Percentiles rank a stretch among this genome's conserved stretches.
Conservation (phyloP, 495 filamentous ascomycete species). For the Hypoxylon intermedium region DNA sequence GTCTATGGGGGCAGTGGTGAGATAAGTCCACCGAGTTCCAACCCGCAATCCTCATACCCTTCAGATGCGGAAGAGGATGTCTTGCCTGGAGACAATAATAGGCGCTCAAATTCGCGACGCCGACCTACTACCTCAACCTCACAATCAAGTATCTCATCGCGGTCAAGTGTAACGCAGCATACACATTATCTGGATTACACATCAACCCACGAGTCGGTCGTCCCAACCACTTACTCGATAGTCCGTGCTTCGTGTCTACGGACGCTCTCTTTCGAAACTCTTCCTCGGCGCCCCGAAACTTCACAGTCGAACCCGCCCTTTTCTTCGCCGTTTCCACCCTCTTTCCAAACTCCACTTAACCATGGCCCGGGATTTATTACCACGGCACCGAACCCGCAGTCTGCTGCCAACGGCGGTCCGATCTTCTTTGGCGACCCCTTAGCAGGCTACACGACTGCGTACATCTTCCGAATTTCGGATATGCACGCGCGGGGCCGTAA, state of each 20-base stretch:
- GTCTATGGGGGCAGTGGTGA: slow-evolving; percentile 51
- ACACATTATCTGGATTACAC: slow-evolving; percentile 86
- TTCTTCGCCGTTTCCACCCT: slow-evolving; percentile 25
- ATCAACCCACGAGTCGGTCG: slow-evolving; percentile 79
- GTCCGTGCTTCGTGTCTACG: slow-evolving; percentile 85
- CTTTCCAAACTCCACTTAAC: slow-evolving; percentile 45
- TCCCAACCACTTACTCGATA: slow-evolving; percentile 79
- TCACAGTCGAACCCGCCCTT: slow-evolving; percentile 25
- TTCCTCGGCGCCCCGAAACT: slow-evolving; percentile 68
- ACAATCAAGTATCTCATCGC: slow-evolving; percentile 54
- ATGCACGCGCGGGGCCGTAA: slow-evolving; percentile 85
- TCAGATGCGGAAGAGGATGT: slow-evolving; percentile 55
- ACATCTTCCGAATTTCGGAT: slow-evolving; percentile 88
- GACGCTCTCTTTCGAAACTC: slow-evolving; percentile 82
- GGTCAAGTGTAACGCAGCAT: slow-evolving; percentile 66
- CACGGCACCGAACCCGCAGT: slow-evolving; percentile 45
- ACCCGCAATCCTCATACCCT: slow-evolving; percentile 52
- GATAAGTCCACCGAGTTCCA: slow-evolving; percentile 50
- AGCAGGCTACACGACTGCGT: slow-evolving; percentile 89
- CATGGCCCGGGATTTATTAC: slow-evolving; percentile 41
- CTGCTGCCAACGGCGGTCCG: slow-evolving; percentile 65
- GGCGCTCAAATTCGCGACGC: slow-evolving; percentile 18
- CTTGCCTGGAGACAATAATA: slow-evolving; percentile 12
- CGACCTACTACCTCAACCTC: slow-evolving; percentile 46
- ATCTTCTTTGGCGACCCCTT: slow-evolving; percentile 85